Conservation (phyloP, 768 basidiomycete species). For the Lactifluus rugatus region DNA sequence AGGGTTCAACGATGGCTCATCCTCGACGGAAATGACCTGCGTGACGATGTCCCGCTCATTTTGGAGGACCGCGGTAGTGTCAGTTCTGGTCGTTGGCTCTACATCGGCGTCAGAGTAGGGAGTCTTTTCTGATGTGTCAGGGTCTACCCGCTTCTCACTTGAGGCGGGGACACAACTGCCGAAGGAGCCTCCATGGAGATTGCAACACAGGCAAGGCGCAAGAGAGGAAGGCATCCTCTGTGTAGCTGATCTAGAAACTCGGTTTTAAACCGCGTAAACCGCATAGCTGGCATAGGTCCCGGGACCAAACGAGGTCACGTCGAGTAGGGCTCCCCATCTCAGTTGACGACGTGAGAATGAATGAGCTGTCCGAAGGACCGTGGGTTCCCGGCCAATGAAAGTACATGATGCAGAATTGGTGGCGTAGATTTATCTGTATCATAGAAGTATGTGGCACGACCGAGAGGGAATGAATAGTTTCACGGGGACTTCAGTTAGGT, state of each 20-base stretch:
- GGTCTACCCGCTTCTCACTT: background rate
- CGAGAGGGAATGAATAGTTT: too few species aligned
- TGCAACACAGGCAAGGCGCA: background rate
- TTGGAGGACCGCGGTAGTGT: slow-evolving; percentile 31
- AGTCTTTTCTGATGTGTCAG: background rate
- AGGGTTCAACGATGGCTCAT: slow-evolving; percentile 37
- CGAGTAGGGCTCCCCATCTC: too few species aligned
- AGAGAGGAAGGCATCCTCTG: background rate
- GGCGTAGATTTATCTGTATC: too few species aligned
- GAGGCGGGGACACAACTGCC: background rate
- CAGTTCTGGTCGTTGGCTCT: slow-evolving; percentile 26
- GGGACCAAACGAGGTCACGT: too few species aligned
- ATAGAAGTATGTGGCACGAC: too few species aligned
- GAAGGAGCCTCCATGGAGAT: background rate
- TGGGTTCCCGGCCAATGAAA: background rate
- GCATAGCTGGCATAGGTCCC: background rate
- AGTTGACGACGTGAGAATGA: too few species aligned
- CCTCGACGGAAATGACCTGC: slow-evolving; percentile 37
- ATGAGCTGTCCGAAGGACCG: too few species aligned
- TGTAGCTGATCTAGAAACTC: background rate
- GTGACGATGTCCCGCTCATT: slow-evolving; percentile 41
- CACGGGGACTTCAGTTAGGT: too few species aligned
- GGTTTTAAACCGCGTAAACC: too few species aligned
- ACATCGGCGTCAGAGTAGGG: slow-evolving; percentile 21
- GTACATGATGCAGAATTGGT: background rate